Evolutionary conservation across 2,329 filamentous ascomycete genomes (phyloP).

Genomic region (Alternaria gaisen): DNA sequence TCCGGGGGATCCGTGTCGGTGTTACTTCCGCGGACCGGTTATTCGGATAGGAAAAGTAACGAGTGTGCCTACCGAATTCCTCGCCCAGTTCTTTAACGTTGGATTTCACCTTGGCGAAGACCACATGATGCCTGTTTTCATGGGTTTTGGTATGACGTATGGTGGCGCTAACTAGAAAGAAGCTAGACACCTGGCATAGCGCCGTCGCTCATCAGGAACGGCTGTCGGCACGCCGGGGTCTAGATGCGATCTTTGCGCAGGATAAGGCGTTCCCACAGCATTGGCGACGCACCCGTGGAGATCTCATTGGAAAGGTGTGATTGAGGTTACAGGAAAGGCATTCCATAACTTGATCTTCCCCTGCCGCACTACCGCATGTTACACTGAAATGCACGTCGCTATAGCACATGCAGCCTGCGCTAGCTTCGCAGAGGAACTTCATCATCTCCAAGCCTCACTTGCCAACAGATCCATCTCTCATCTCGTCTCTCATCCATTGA

Average conservation of each 20-base stretch:
- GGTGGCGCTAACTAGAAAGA: conserved; percentile 3
- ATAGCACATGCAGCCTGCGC: not conserved
- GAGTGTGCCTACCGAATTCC: not conserved
- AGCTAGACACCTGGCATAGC: conserved; percentile 11
- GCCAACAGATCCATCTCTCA: not conserved
- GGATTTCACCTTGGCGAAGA: not conserved
- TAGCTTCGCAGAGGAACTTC: not conserved
- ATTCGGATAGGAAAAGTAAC: conserved; percentile 4
- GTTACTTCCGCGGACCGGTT: conserved; percentile 7
- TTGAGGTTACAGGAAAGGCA: too few relatives aligned
- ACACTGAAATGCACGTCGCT: not conserved
- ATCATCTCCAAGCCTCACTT: not conserved
- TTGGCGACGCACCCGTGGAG: not conserved
- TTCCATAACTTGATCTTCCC: too few relatives aligned
- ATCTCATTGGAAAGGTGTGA: not conserved
- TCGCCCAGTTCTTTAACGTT: conserved; percentile 10
- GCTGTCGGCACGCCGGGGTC: conserved; percentile 13
- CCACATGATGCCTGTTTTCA: conserved; percentile 15
- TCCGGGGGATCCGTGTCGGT: conserved; percentile 29
- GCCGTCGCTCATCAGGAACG: conserved; percentile 9
- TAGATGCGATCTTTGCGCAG: conserved; percentile 12
- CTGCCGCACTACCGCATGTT: not conserved
- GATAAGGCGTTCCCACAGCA: not conserved
- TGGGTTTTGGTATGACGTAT: conserved; percentile 12
- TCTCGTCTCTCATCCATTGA: not conserved